phyloP scores from a whole-genome alignment of 176 grass and related monocot genomes.

The Triticum monococcum region DNA sequence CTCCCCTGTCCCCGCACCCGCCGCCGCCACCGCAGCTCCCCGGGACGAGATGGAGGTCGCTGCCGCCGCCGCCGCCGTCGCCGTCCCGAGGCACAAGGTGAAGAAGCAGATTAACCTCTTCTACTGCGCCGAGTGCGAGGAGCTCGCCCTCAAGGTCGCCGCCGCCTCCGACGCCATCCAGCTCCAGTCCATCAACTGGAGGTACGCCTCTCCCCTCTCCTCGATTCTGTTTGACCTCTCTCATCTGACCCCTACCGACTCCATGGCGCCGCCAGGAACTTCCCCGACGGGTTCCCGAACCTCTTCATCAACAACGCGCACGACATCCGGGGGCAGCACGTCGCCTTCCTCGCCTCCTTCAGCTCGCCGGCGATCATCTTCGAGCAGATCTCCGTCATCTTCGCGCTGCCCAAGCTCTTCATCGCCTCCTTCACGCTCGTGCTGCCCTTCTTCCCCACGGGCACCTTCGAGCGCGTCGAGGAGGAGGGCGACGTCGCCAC shows the following conservation, averaged over 20 bases:
- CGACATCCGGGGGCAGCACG: constrained; percentile 84
- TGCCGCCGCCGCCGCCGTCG: not conserved
- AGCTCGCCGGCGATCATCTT: constrained; percentile 87
- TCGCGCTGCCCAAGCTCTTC: constrained; percentile 88
- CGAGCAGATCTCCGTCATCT: constrained; percentile 91
- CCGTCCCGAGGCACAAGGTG: constrained; percentile 37
- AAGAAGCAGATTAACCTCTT: constrained; percentile 84
- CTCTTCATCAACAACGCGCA: constrained; percentile 94
- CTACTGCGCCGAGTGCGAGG: constrained; percentile 84
- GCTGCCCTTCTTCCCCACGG: constrained; percentile 95
- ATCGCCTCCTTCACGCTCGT: constrained; percentile 91
- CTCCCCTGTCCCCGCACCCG: constrained; percentile 12
- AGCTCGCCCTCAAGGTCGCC: constrained; percentile 68
- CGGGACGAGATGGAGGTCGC: constrained; percentile 35
- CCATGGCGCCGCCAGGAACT: constrained; percentile 44
- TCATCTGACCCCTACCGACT: not conserved
- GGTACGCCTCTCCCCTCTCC: constrained; percentile 28
- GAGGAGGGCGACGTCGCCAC: constrained; percentile 97
- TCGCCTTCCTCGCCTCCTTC: constrained; percentile 97
- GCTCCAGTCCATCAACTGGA: constrained; percentile 86
- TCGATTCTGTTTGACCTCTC: not conserved
- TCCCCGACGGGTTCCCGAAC: constrained; percentile 97
- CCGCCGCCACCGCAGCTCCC: not conserved
- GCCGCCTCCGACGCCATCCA: constrained; percentile 59
- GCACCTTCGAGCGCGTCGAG: constrained; percentile 94